Evolutionary conservation across 495 filamentous ascomycete genomes (phyloP), one percentile per base, ranked within the genome.

Genomic region (Neurospora sublineolata): DNA sequence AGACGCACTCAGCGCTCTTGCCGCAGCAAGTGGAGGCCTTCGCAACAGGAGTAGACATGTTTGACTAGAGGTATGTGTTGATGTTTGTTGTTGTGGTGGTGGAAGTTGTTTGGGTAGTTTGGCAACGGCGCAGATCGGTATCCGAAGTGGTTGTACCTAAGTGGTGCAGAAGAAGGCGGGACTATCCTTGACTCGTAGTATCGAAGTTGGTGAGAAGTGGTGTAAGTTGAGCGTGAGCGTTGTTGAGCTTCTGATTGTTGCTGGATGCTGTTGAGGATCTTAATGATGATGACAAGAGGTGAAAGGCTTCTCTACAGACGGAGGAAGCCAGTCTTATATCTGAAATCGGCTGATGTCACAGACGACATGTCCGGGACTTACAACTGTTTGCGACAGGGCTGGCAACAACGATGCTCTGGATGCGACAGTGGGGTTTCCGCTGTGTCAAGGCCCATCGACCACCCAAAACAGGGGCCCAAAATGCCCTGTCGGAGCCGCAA

Each of bases 21-120:
- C 82, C 78, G 78, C 85, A 87, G 84, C 85, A 86, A 70, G 84
- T 86, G 23, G 80, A 75, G 37, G 79, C 41, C 74, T 79, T 80
- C 41, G 36, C 58, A 18, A 67, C 52, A 46, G 75, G 70, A 38
- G 76, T 72, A 30, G 72, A 68, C 77, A 80, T 78, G 73, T 71
- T 23, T 27, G 38, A 20, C 4, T 71, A 40, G 38, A 71, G 36
- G 39, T 73, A 36, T 37, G 18, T 46, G 42, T 68, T 67, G 67
- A 23, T 46, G 64, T 37, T 46, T 60, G 27, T 68, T 42, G 41
- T 67, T 39, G 20, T 68, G 60, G 27, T 68, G 37, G 27, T 37
- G 38, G 37, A 58, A 68, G 73, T 69, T 69, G 68, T 12, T 18
- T 40, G 27, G 52, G 52, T 36, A 14, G 52, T 64, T 64, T 64